Evolutionary conservation across 371 early-diverging fungal genomes (phyloP).

Genomic region (Saksenaea oblongispora): DNA sequence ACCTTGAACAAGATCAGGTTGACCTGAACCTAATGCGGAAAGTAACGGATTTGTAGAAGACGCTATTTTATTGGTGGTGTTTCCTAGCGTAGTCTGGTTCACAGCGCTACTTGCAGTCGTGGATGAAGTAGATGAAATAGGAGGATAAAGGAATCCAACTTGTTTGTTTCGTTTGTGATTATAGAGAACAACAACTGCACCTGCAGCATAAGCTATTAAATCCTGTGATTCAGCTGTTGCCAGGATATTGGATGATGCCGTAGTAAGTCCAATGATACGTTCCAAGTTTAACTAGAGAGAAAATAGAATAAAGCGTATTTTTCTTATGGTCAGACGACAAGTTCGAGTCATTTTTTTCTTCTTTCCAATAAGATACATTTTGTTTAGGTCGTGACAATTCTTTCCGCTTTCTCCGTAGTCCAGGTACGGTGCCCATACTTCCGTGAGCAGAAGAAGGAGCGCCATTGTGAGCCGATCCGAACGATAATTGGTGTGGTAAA

Average conservation of each 20-base stretch:
- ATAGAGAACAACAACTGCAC: slow-evolving; percentile 74
- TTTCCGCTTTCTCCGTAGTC: slow-evolving; percentile 25
- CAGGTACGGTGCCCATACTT: neutral
- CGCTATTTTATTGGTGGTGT: slow-evolving; percentile 2
- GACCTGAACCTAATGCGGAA: slow-evolving; percentile 12
- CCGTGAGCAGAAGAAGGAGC: slow-evolving; percentile 1
- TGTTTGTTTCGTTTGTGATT: slow-evolving; percentile 72
- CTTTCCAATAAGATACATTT: slow-evolving; percentile 24
- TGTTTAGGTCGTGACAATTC: slow-evolving; percentile 23
- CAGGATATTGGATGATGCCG: slow-evolving; percentile 57
- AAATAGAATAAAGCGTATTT: neutral
- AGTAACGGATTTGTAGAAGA: slow-evolving; percentile 8
- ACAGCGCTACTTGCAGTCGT: neutral
- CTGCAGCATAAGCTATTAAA: slow-evolving; percentile 76
- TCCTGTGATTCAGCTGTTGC: slow-evolving; percentile 57
- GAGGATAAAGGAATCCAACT: slow-evolving; percentile 61
- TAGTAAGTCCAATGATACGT: slow-evolving; percentile 65
- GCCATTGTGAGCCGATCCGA: slow-evolving; percentile 7
- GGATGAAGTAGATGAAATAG: slow-evolving; percentile 11
- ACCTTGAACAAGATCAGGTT: slow-evolving; percentile 7
- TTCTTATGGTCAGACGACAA: neutral
- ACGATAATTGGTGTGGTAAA: slow-evolving; percentile 26
- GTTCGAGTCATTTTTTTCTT: neutral
- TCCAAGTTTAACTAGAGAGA: slow-evolving; percentile 58
- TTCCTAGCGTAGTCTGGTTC: neutral